Conservation (phyloP, 176 grass and related monocot species). For the Raddia guianensis region DNA sequence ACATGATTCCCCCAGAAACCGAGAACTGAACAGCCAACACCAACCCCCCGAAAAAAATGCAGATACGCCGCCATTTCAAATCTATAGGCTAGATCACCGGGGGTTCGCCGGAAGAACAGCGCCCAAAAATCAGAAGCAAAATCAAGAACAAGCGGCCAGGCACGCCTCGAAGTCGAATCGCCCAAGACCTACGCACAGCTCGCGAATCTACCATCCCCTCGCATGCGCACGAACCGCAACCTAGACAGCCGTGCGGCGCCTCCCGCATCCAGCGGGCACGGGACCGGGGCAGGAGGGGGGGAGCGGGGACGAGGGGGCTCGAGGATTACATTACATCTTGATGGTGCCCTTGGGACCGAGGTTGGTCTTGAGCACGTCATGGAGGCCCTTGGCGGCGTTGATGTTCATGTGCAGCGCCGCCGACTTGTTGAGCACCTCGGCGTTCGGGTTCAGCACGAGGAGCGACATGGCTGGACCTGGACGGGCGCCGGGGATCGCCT, state of each 20-base stretch:
- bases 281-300: neutral
- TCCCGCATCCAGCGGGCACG: neutral
- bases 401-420: constrained; percentile 98
- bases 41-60: too few species aligned
- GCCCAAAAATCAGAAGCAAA: too few species aligned
- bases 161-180: too few species aligned
- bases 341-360: constrained; percentile 95
- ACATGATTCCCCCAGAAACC: neutral
- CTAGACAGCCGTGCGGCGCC: neutral
- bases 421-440: constrained; percentile 98
- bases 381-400: constrained; percentile 92
- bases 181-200: too few species aligned
- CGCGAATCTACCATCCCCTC: too few species aligned
- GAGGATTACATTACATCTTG: constrained; percentile 82
- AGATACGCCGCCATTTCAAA: neutral
- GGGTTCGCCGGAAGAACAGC: too few species aligned
- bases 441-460: constrained; percentile 86
- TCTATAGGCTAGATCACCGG: neutral
- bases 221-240: neutral
- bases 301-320: neutral
- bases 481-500: neutral
- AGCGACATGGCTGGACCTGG: constrained; percentile 66
- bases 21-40: neutral
- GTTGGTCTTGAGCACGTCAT: constrained; percentile 96
- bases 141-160: too few species aligned